phyloP scores from a whole-genome alignment of 2,329 filamentous ascomycete species.

The Colletotrichum sp. region DNA sequence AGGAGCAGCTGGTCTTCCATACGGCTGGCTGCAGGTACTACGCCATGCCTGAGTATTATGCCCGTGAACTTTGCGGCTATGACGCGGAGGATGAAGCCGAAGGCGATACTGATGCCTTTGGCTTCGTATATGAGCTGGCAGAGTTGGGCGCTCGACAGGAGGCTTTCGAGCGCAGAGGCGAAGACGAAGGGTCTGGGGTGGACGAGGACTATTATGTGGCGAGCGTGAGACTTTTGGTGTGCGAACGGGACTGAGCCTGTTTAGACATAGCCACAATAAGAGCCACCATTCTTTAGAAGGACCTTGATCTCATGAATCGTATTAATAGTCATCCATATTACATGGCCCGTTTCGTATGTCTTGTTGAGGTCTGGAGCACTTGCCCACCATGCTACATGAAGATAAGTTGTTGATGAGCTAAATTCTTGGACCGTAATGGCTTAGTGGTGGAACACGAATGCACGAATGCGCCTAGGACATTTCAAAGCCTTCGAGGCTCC shows the following conservation, averaged over 20 bases:
- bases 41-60: not conserved
- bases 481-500: too few species aligned
- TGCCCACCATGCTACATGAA: too few species aligned
- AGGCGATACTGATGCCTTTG: accelerated
- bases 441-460: too few species aligned
- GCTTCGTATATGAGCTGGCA: not conserved
- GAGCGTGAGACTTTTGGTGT: not conserved
- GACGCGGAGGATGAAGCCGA: accelerated
- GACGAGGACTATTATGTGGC: accelerated
- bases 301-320: too few species aligned
- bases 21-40: not conserved
- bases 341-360: too few species aligned
- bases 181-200: not conserved
- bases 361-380: too few species aligned
- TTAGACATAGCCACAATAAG: too few species aligned
- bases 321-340: too few species aligned
- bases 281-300: too few species aligned
- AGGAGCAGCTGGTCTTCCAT: not conserved
- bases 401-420: too few species aligned
- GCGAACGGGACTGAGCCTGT: not conserved
- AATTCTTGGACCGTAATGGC: too few species aligned
- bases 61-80: not conserved
- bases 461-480: too few species aligned
- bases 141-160: accelerated
- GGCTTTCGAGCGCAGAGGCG: accelerated